Conservation (phyloP, 768 basidiomycete species). For the Russula emetica region DNA sequence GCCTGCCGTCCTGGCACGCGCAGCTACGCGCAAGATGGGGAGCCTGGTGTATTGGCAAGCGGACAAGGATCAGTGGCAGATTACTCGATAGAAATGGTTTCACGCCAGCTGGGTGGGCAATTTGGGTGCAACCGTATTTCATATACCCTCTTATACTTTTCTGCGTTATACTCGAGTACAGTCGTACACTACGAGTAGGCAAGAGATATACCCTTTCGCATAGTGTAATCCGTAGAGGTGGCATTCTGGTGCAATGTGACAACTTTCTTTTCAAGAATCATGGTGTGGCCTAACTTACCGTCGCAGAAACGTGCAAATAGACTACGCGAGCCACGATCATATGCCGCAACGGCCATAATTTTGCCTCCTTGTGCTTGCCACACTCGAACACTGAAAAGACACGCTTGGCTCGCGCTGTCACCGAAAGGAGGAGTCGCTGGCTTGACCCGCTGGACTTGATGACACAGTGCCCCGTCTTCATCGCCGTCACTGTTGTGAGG, state of each 20-base stretch:
- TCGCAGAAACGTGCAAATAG: no score
- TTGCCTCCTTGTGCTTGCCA: background rate
- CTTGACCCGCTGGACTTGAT: background rate
- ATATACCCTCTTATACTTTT: no score
- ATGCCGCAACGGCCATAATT: no score
- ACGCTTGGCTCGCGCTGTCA: slow-evolving; percentile 42
- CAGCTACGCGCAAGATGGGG: no score
- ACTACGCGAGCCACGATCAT: no score
- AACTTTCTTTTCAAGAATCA: background rate
- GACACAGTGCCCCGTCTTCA: slow-evolving; percentile 5
- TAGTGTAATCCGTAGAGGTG: background rate
- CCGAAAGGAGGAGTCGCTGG: slow-evolving; percentile 48
- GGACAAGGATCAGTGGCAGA: no score
- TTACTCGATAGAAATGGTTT: no score
- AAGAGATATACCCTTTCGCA: background rate
- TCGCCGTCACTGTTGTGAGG: slow-evolving; percentile 1
- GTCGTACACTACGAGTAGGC: background rate
- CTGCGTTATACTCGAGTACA: background rate
- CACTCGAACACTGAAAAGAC: slow-evolving; percentile 53
- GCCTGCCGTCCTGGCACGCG: no score
- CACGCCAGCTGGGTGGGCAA: no score
- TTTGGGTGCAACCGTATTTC: no score
- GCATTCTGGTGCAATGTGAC: background rate
- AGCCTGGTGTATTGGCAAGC: no score
- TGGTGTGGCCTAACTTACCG: no score